Percentiles rank a stretch among this genome's conserved stretches.
These are phyloP conservation scores for Phytophthora foliorum DNA, from an alignment of 352 stramenopile species.

Conservation along the genomic window DNA sequence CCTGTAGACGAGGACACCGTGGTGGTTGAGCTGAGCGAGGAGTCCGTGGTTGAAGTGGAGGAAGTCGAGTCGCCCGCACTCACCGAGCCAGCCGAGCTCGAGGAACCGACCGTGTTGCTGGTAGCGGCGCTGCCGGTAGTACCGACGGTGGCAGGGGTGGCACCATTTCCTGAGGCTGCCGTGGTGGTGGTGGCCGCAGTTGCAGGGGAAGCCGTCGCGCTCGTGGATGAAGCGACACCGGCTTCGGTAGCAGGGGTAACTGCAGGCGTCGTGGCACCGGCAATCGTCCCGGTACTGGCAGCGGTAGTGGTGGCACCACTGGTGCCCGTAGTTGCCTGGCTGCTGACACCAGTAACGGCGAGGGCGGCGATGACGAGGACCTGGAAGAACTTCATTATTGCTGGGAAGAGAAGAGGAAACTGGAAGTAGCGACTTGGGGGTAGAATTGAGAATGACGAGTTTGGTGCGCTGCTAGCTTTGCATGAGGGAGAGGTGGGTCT, in stretches of 20 bases:
- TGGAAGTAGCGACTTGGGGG: constrained; percentile 26
- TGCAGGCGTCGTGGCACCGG: neutral
- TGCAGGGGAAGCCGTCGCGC: no score
- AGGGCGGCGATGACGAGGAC: constrained; percentile 38
- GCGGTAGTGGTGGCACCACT: constrained; percentile 1
- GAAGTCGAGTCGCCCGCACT: constrained; percentile 6
- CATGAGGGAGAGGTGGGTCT: no score
- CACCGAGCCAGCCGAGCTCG: neutral
- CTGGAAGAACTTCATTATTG: constrained; percentile 45
- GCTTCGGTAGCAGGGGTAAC: no score
- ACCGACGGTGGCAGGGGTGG: neutral
- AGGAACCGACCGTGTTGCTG: constrained; percentile 14
- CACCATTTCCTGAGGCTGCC: neutral
- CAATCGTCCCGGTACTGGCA: no score
- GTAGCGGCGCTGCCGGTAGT: constrained; percentile 1
- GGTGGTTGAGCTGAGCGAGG: constrained; percentile 7
- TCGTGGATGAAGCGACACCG: no score
- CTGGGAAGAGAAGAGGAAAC: neutral
- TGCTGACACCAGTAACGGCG: constrained; percentile 26
- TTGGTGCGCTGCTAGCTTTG: no score
- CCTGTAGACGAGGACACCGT: constrained; percentile 16
- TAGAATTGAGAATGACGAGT: constrained; percentile 29
- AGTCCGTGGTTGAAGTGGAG: constrained; percentile 8
- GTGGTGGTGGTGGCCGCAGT: constrained; percentile 8
- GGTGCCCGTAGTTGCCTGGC: constrained; percentile 13